Evolutionary conservation across 2,329 filamentous ascomycete genomes (phyloP), one percentile per base, ranked within the genome.

Genomic region (Aspergillus felis): DNA sequence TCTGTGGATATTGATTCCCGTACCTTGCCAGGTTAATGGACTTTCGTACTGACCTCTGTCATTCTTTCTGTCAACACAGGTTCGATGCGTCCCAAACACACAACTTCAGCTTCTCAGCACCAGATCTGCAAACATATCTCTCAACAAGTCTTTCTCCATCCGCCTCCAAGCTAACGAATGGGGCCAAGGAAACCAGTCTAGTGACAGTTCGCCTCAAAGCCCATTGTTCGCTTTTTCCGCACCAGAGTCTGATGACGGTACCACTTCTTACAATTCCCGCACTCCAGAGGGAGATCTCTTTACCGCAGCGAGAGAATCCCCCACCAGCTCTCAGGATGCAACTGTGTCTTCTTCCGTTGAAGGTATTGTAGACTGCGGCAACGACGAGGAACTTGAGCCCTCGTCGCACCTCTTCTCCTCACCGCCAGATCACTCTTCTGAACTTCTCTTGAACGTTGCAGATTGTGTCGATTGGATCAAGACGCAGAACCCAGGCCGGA

Each of bases 51-150:
- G 38, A 20, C 42, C 29, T 27, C 41, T 14, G 17, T 35, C 47
- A 49, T 48, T 12, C 12, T 27, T 14, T 47, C 44, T 24, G 20
- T 24, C 38, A 22, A 35, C 44, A 57, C 52, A 72, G 69, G 62
- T 69, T 50, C 62, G 58, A 53, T 65, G 64, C 44, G 49, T 53
- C 1, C 67, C 70, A 20, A 62, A 61, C 51, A 62, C 61, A 3
- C 38, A 61, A 29, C 50, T 70, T 3, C 64, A 59, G 8, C 54
- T 72, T 20, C 53, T 72, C 3, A 64, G 65, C 17, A 56, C 58
- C 7, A 56, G 58, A 49, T 22, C 59, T 27, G 25, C 59, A 27
- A 50, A 32, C 25, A 44, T 66, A 17, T 57, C 50, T 9, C 17
- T 65, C 7, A 32, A 57, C 27, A 58, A 52, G n/a, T 57, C 58